Conservation (phyloP, 257 asterid species). For the Petrea volubilis region DNA sequence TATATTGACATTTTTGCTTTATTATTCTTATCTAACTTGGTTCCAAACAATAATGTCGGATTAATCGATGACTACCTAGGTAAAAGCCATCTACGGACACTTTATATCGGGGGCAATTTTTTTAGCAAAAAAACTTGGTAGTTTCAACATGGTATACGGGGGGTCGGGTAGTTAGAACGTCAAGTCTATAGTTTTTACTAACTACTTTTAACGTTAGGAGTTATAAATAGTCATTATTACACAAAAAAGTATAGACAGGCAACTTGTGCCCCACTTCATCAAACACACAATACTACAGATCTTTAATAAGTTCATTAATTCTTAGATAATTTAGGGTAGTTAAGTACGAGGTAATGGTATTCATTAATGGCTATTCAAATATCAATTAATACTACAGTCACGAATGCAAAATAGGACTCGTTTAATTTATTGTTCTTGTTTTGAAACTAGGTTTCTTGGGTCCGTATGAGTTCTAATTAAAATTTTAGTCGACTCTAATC, state of each 20-base stretch:
- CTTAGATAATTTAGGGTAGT: background rate
- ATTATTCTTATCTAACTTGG: too few species aligned
- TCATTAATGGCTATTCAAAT: background rate
- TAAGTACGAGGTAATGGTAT: background rate
- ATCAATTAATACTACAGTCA: background rate
- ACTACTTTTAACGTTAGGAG: background rate
- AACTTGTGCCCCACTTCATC: background rate
- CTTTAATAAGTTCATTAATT: background rate
- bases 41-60: too few species aligned
- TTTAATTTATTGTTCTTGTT: background rate
- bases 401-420: background rate
- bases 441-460: background rate
- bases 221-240: background rate
- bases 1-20: too few species aligned
- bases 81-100: background rate
- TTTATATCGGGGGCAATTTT: background rate
- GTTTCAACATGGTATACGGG: background rate
- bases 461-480: constrained; percentile 5
- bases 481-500: constrained; percentile 11
- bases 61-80: background rate
- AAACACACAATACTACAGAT: background rate
- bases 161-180: background rate
- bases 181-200: background rate
- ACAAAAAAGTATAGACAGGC: background rate
- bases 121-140: background rate